These are phyloP conservation scores for Penicillium carneum DNA, from an alignment of 2,329 filamentous ascomycete genomes.

Conservation along the genomic window DNA sequence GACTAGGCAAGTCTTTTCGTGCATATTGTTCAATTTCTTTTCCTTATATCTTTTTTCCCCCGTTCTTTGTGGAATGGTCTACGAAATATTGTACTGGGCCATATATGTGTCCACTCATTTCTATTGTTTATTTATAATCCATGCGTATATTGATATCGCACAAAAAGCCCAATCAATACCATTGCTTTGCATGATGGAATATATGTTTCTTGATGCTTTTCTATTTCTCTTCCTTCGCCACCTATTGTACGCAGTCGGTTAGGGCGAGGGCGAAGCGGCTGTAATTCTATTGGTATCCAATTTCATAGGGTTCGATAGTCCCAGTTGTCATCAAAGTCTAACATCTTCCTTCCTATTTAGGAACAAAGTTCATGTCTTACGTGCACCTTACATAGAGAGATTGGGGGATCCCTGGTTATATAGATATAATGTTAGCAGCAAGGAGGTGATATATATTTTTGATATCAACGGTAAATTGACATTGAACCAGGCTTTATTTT, in stretches of 20 bases:
- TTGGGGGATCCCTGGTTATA: too few relatives aligned
- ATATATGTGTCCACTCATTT: slow-evolving; percentile 17
- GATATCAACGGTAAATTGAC: background rate
- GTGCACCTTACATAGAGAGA: too few relatives aligned
- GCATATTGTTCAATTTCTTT: slow-evolving; percentile 22
- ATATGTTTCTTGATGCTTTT: background rate
- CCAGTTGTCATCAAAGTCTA: too few relatives aligned
- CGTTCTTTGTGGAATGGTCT: background rate
- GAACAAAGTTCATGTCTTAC: too few relatives aligned
- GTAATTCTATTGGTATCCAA: too few relatives aligned
- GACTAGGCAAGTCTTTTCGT: slow-evolving; percentile 12
- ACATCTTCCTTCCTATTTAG: too few relatives aligned
- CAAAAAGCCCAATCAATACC: background rate
- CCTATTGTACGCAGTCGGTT: too few relatives aligned
- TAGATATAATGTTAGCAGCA: background rate
- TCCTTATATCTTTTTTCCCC: background rate
- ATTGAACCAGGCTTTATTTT: background rate
- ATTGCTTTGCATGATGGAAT: background rate
- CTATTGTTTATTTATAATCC: slow-evolving; percentile 2
- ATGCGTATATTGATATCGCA: slow-evolving; percentile 3
- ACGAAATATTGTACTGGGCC: slow-evolving; percentile 6
- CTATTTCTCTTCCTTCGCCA: background rate
- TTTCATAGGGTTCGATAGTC: too few relatives aligned
- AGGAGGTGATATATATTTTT: background rate
- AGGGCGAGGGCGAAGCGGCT: too few relatives aligned